Percentiles rank a stretch among this genome's conserved stretches.
Evolutionary conservation across 108 stramenopile species (phyloP).

Genomic region (Nitzschia sp.): DNA sequence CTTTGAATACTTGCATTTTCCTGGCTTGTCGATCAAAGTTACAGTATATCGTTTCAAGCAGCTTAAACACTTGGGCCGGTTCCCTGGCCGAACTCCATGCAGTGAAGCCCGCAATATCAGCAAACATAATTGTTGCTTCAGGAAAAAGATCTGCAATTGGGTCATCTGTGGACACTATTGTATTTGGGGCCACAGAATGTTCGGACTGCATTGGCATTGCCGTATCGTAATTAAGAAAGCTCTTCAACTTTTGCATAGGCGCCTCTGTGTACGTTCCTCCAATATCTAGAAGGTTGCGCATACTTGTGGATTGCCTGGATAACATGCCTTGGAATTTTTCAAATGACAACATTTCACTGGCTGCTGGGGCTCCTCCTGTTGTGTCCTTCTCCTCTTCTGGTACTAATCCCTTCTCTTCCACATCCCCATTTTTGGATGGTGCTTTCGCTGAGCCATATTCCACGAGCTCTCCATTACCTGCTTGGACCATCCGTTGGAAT

Average conservation of each 20-base stretch:
- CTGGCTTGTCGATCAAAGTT: conserved; percentile 7
- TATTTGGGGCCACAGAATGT: not conserved
- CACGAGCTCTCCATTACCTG: not conserved
- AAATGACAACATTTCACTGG: not conserved
- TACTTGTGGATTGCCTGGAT: not conserved
- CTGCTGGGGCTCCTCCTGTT: not conserved
- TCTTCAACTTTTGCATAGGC: not conserved
- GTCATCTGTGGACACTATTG: conserved; percentile 1
- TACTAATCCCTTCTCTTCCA: not conserved
- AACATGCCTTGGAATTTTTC: not conserved
- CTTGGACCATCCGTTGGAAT: not conserved
- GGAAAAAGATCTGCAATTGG: conserved; percentile 18
- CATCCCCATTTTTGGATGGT: not conserved
- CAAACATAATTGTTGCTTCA: conserved; percentile 17
- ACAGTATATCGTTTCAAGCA: conserved; percentile 20
- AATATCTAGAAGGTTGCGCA: conserved; percentile 1
- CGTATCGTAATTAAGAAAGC: not conserved
- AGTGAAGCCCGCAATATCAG: conserved; percentile 15
- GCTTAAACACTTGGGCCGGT: conserved; percentile 13
- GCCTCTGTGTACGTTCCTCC: not conserved
- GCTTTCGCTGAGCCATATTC: not conserved
- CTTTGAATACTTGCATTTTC: conserved; percentile 15
- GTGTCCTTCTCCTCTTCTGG: not conserved
- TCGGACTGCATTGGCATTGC: not conserved
- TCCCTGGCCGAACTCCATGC: conserved; percentile 17